A percentile compares a stretch with the other conserved stretches of the same genome.
Conservation (phyloP, 1,284 basidiomycete genomes). For the Lentinula novae-zelandiae region DNA sequence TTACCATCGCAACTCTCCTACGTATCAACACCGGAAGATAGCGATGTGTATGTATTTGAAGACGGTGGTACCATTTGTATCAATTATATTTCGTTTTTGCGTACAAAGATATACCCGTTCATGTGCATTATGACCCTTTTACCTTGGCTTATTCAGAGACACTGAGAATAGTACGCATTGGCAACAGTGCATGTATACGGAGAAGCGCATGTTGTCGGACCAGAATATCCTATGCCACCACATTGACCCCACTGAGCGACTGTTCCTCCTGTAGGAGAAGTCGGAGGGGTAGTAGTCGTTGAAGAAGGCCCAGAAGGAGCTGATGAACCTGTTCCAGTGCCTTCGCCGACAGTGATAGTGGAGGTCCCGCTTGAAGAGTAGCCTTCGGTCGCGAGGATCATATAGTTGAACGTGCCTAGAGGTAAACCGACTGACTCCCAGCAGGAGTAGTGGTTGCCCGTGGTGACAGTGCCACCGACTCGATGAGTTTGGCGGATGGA, state of each 20-base stretch:
- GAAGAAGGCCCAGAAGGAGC: neutral
- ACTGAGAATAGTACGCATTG: slow-evolving; percentile 10
- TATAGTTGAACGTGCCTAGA: slow-evolving; percentile 32
- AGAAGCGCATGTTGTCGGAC: neutral
- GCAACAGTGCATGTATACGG: slow-evolving; percentile 4
- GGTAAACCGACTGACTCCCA: neutral
- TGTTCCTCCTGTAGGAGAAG: neutral
- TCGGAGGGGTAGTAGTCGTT: neutral
- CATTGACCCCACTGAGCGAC: slow-evolving; percentile 4
- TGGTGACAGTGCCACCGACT: slow-evolving; percentile 29
- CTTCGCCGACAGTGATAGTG: neutral
- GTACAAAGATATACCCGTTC: too few relatives aligned
- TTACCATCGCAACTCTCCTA: too few relatives aligned
- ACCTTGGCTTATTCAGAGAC: slow-evolving; percentile 1
- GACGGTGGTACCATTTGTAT: neutral
- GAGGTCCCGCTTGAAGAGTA: neutral
- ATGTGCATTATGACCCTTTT: neutral
- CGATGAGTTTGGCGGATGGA: slow-evolving; percentile 25
- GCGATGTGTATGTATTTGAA: too few relatives aligned
- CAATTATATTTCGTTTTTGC: neutral
- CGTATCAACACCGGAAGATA: too few relatives aligned
- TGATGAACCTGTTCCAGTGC: neutral
- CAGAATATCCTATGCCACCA: slow-evolving; percentile 1
- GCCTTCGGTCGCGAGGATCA: slow-evolving; percentile 21
- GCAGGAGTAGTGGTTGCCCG: slow-evolving; percentile 11